Evolutionary conservation across 805 yeast genomes (phyloP).

Genomic region (Hanseniaspora vineae): DNA sequence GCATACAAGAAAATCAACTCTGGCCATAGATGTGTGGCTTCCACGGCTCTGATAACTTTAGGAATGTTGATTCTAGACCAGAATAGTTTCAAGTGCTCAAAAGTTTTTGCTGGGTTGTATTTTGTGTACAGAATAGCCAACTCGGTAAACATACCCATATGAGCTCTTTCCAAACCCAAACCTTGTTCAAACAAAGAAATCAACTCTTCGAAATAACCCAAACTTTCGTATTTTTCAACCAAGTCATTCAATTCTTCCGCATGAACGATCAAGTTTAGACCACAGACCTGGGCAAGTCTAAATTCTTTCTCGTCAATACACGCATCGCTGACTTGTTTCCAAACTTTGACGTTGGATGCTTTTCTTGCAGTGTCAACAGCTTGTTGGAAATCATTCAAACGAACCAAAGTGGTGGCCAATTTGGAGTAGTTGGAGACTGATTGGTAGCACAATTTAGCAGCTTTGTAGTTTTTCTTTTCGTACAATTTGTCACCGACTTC

Average conservation of each 20-base stretch:
- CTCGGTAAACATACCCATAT: constrained; percentile 99
- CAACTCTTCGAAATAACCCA: constrained; percentile 85
- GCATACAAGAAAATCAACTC: constrained; percentile 92
- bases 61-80: constrained; percentile 98
- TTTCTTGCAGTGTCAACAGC: constrained; percentile 99
- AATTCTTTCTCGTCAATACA: constrained; percentile 92
- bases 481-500: constrained; percentile 84
- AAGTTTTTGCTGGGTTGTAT: constrained; percentile 77
- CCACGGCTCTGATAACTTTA: constrained; percentile 88
- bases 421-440: constrained; percentile 89
- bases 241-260: constrained; percentile 93
- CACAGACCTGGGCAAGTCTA: constrained; percentile 96
- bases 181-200: constrained; percentile 92
- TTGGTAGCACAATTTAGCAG: constrained; percentile 79
- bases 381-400: constrained; percentile 80
- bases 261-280: constrained; percentile 89
- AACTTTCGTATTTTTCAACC: constrained; percentile 73
- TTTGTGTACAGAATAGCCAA: constrained; percentile 83
- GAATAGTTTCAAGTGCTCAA: constrained; percentile 93
- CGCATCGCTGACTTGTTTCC: constrained; percentile 96
- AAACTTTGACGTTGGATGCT: constrained; percentile 83
- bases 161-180: constrained; percentile 93
- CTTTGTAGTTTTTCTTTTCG: constrained; percentile 71
- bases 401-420: constrained; percentile 92
- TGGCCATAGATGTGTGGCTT: constrained; percentile 89